These are phyloP conservation scores for Umbelopsis vinacea DNA, from an alignment of 192 early-diverging fungal genomes.

Conservation along the genomic window DNA sequence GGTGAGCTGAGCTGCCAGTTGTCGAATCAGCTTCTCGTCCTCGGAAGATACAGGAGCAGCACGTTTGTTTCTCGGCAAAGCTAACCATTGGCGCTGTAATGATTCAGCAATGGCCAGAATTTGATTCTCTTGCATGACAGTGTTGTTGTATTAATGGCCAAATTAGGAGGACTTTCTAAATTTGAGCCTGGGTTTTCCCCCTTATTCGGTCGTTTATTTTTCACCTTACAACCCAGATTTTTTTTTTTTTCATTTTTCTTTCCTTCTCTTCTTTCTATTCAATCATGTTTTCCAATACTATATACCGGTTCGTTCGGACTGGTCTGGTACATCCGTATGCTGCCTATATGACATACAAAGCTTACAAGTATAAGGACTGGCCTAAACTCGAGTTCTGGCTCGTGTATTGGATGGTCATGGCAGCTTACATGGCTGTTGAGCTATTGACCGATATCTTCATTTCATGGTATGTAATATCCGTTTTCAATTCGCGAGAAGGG, in stretches of 20 bases:
- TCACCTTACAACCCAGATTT: too few relatives aligned
- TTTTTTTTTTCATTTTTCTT: too few relatives aligned
- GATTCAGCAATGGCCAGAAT: not conserved
- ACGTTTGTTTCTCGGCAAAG: not conserved
- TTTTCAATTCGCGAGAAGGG: not conserved
- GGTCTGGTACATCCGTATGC: constrained; percentile 14
- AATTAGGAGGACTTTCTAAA: not conserved
- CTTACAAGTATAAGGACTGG: not conserved
- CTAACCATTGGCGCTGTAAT: not conserved
- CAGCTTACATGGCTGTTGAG: constrained; percentile 14
- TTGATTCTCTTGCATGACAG: not conserved
- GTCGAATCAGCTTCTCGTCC: not conserved
- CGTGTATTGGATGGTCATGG: constrained; percentile 21
- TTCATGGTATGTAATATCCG: not conserved
- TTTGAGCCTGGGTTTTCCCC: not conserved
- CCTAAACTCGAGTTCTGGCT: not conserved
- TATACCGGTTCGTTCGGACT: constrained; percentile 8
- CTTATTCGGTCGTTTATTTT: constrained; percentile 16
- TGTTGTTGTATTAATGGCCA: constrained; percentile 3
- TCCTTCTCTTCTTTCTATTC: not conserved
- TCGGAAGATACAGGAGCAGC: not conserved
- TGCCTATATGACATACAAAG: constrained; percentile 12
- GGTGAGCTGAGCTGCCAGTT: not conserved
- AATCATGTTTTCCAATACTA: not conserved
- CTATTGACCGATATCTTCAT: not conserved